Evolutionary conservation across 23 red algal species (phyloP).

Genomic region (Cyanidiococcus yangmingshanensis): DNA sequence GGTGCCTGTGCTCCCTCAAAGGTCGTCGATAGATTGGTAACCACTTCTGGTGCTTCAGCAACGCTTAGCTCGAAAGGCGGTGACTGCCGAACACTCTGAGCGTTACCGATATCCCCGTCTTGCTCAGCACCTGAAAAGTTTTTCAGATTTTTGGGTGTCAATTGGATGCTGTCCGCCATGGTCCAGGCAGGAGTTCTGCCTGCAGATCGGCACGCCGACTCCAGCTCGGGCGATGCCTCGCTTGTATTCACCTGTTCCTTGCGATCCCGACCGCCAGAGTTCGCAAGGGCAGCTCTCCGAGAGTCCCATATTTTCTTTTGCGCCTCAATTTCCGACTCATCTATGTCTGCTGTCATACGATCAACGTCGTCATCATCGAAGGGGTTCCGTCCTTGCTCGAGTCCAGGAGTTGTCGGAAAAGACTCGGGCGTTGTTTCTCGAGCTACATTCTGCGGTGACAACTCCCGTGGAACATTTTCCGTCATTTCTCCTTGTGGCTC

Average conservation of each 20-base stretch:
- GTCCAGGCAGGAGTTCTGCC: not conserved
- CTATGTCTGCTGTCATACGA: not conserved
- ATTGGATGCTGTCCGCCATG: not conserved
- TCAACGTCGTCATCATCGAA: conserved; percentile 16
- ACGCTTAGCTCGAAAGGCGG: not conserved
- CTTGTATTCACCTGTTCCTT: not conserved
- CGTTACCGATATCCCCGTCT: not conserved
- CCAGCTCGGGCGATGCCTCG: not conserved
- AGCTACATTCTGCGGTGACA: too few species aligned
- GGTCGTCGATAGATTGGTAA: conserved; percentile 4
- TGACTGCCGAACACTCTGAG: too few species aligned
- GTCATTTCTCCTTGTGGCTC: too few species aligned
- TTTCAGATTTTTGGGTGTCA: not conserved
- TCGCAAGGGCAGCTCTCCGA: not conserved
- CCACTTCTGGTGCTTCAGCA: not conserved
- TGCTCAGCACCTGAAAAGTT: not conserved
- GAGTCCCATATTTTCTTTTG: not conserved
- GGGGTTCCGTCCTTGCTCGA: not conserved
- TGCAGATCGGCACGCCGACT: not conserved
- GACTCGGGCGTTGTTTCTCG: not conserved
- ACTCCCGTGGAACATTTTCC: too few species aligned
- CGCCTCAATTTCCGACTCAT: conserved; percentile 2
- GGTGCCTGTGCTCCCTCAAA: too few species aligned
- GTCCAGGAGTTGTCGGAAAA: not conserved
- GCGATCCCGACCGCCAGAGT: not conserved